Conservation (phyloP, 768 basidiomycete genomes). For the Lentinula boryana region DNA sequence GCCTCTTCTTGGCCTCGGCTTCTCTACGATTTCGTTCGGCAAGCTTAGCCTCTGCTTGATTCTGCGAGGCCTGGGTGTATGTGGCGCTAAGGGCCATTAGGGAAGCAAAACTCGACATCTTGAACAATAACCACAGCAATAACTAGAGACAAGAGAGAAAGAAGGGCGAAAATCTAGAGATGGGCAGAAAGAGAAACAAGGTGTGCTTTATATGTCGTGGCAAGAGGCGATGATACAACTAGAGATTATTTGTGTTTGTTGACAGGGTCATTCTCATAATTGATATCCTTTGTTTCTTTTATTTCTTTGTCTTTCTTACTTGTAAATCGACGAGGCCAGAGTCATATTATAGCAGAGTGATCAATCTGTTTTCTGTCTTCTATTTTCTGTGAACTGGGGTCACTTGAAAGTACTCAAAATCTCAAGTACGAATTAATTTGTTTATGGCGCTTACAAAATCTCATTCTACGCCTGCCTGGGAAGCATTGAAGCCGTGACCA, state of each 20-base stretch:
- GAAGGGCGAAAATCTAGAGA: background rate
- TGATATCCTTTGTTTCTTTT: too few species aligned
- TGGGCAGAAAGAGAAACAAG: background rate
- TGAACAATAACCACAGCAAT: background rate
- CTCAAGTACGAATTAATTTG: too few species aligned
- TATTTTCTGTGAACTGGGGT: too few species aligned
- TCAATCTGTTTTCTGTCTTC: too few species aligned
- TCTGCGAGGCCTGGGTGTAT: background rate
- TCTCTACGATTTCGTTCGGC: slow-evolving; percentile 2
- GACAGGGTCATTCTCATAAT: background rate
- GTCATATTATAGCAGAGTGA: too few species aligned
- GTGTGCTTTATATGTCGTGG: background rate
- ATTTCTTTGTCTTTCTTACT: too few species aligned
- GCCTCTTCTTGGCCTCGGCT: background rate
- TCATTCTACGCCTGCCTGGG: background rate
- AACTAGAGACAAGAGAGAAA: background rate
- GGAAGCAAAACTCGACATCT: slow-evolving; percentile 6
- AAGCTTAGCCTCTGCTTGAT: background rate
- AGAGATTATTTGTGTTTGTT: background rate
- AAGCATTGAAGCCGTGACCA: background rate
- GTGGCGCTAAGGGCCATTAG: slow-evolving; percentile 4
- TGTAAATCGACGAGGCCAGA: too few species aligned
- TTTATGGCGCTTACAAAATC: background rate
- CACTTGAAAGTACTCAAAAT: too few species aligned
- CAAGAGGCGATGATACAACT: background rate